phyloP scores from a whole-genome alignment of 1,284 basidiomycete genomes.

The Moesziomyces sp. region DNA sequence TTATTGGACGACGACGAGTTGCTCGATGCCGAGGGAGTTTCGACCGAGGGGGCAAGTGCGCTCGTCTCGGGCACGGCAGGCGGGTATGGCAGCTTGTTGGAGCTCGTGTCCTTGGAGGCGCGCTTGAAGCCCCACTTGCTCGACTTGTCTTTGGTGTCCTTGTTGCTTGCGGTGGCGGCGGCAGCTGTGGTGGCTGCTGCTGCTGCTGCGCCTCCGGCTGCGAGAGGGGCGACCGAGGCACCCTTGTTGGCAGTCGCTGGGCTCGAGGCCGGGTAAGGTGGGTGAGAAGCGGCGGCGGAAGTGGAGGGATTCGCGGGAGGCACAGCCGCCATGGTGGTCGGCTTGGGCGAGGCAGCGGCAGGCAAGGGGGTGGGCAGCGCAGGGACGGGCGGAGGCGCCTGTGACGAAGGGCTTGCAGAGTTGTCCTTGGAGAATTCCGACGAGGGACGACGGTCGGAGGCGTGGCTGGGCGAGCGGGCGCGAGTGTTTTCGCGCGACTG shows the following conservation, averaged over 20 bases:
- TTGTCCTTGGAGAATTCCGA: conserved; percentile 34
- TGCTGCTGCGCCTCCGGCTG: conserved; percentile 7
- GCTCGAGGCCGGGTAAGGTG: conserved; percentile 5
- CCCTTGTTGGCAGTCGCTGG: neutral
- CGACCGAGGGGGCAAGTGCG: conserved; percentile 6
- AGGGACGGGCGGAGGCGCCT: conserved; percentile 38
- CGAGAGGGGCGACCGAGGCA: conserved; percentile 4
- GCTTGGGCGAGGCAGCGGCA: neutral
- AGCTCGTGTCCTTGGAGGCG: conserved; percentile 30
- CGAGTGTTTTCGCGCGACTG: conserved; percentile 41
- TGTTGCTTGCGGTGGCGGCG: conserved; percentile 9
- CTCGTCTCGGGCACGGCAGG: conserved; percentile 24
- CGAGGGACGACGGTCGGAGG: conserved; percentile 24
- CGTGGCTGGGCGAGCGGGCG: conserved; percentile 21
- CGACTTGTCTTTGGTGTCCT: conserved; percentile 30
- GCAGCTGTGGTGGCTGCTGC: conserved; percentile 8
- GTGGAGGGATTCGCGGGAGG: neutral
- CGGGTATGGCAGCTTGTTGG: conserved; percentile 36
- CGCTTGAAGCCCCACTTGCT: conserved; percentile 51
- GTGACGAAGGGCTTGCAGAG: conserved; percentile 15
- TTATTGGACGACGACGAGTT: conserved; percentile 18
- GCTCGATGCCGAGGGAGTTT: conserved; percentile 8
- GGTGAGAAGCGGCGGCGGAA: conserved; percentile 1
- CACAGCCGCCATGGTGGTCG: neutral
- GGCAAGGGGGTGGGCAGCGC: conserved; percentile 15